Base-by-base conservation (phyloP, 441 rosid genomes). In the Eruca vesicaria region DNA sequence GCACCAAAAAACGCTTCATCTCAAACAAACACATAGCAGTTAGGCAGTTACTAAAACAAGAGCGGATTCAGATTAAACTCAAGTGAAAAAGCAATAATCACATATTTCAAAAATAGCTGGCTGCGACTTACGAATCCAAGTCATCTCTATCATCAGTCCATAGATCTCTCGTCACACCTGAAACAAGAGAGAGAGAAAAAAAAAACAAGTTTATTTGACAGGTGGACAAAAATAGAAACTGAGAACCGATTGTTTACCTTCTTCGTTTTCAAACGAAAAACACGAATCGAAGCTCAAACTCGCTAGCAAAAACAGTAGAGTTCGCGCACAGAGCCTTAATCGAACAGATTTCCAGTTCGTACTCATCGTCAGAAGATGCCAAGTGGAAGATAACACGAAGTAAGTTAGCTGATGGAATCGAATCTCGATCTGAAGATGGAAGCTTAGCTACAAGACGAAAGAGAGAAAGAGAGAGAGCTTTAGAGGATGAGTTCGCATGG, bases 401-500 rank as follows among this genome's bases (percentile, higher is more conserved):
- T 43, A 14, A n/a, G 53, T 16, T 36, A 38, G 55, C 11, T 48
- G 55, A 48, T 20, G 8, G 16, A 48, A 48, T 18, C 56, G 56
- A 50, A 16, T 50, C 56, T 50, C 56, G 56, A 50, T 50, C 56
- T 50, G 56, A 7, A 0, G 72, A 38, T 33, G 72, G 23, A 50
- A 28, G 60, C 32, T 9, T 31, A 74, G 64, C 58, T 29, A 31
- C 18, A 35, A 33, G 78, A 66, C 23, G 26, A 12, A 66, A 68
- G 28, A 38, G 72, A 58, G 55, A 61, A 35, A 62, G 74, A n/a
- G n/a, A n/a, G n/a, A n/a, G n/a, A n/a, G n/a, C n/a, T 23, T 63
- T 10, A 9, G 66, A 69, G 63, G 18, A 52, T 52, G 69, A 78
- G 77, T 41, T 78, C 77, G 81, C 81, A 78, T 72, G 80, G 77